Evolutionary conservation across 768 basidiomycete genomes (phyloP).

Genomic region (Lentinula sp.): DNA sequence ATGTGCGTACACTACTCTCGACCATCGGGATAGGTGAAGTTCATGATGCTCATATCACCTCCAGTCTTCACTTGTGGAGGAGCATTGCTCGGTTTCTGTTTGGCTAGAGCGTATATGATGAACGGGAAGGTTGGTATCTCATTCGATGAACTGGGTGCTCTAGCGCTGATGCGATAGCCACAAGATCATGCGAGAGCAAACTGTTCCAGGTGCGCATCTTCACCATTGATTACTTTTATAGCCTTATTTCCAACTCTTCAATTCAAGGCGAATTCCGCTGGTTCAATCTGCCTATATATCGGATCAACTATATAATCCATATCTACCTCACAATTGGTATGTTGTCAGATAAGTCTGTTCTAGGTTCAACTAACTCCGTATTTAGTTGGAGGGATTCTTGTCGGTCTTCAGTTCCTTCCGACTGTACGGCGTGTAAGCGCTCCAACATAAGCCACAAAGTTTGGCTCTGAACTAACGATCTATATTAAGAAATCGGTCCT

Average conservation of each 20-base stretch:
- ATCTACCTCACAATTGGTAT: conserved; percentile 19
- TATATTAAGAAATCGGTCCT: conserved; percentile 12
- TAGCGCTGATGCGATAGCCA: conserved; percentile 2
- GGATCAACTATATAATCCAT: conserved; percentile 16
- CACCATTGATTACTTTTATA: not conserved
- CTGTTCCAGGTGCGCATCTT: not conserved
- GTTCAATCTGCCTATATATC: conserved; percentile 15
- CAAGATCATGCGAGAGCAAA: not conserved
- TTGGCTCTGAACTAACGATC: not conserved
- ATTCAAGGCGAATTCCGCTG: conserved; percentile 20
- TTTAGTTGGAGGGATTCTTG: conserved; percentile 17
- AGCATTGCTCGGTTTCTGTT: conserved; percentile 19
- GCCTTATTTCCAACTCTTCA: not conserved
- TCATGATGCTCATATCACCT: too few relatives aligned
- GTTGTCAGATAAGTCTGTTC: not conserved
- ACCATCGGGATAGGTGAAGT: too few relatives aligned
- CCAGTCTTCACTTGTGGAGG: conserved; percentile 20
- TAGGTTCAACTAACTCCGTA: not conserved
- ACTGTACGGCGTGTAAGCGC: conserved; percentile 17
- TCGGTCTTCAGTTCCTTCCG: conserved; percentile 19
- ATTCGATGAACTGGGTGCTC: not conserved
- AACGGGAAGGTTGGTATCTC: conserved; percentile 3
- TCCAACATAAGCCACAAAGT: not conserved
- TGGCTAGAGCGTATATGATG: conserved; percentile 16
- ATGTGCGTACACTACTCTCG: conserved; percentile 9